Evolutionary conservation across 345 rosid species (phyloP), one percentile per base, ranked within the genome.

Genomic region (Rubroshorea leprosula): DNA sequence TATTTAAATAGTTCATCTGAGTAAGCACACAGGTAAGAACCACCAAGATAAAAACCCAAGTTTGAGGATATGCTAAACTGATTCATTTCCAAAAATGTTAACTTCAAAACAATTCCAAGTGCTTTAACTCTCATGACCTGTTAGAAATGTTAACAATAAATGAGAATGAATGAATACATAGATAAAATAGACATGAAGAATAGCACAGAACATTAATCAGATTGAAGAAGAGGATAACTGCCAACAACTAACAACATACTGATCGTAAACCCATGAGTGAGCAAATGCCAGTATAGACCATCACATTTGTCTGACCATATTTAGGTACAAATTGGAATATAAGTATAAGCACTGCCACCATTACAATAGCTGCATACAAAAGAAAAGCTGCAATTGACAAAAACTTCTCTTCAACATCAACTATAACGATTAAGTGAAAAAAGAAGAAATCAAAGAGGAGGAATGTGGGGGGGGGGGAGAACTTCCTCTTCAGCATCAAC

Each of bases 101-200:
- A 76, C 79, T 86, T 86, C 63, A 86, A 55, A 43, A 87, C 85
- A 57, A 86, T 86, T 59, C 94, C 90, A 57, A 86, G 84, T 50
- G 90, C 94, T 73, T 86, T 86, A 19, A 86, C 94, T 18, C 94
- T 83, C 94, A 86, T 86, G 53, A 86, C 94, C 90, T 86, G 79
- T 62, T 62, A 68, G 43, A 44, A n/a, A 25, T 31, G 41, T 13
- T 35, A 35, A 6, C 12, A 8, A 6, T 35, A 1, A 35, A 2
- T 6, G 41, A 35, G 6, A 35, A 8, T 35, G 41, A 35, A 35
- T 35, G 12, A 10, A 35, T 6, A 27, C 7, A 35, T 6, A 13
- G 12, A 35, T 35, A 35, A 6, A 1, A 35, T 35, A 35, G 41
- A 10, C 41, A 35, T 8, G 6, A 35, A 35, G 41, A 6, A 6